Conservation (phyloP, 495 filamentous ascomycete species). For the Trichoderma orchidacearum region DNA sequence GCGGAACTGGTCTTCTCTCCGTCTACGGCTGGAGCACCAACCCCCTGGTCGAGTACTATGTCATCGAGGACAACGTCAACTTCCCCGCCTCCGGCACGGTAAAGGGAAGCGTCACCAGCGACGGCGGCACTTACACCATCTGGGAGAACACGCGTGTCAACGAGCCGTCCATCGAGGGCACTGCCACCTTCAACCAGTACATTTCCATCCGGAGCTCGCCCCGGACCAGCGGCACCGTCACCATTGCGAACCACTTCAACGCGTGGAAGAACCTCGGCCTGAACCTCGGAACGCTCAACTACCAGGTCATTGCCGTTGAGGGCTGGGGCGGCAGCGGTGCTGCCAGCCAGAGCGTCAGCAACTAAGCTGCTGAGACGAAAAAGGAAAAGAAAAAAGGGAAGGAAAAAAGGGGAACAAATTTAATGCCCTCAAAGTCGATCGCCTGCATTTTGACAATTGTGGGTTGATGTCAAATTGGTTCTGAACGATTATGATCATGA, state of each 20-base stretch:
- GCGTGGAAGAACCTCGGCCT: conserved; percentile 42
- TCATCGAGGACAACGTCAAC: conserved; percentile 31
- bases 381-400: too few relatives aligned
- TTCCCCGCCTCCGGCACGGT: conserved; percentile 31
- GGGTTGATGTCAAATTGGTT: too few relatives aligned
- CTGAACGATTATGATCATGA: too few relatives aligned
- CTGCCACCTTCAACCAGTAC: conserved; percentile 47
- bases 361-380: too few relatives aligned
- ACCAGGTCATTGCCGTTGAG: conserved; percentile 40
- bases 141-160: conserved; percentile 38
- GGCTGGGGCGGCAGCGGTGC: conserved; percentile 26
- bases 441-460: too few relatives aligned
- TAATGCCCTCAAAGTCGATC: too few relatives aligned
- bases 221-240: conserved; percentile 35
- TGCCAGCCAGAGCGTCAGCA: conserved; percentile 19
- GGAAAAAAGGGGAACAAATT: too few relatives aligned
- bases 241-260: conserved; percentile 45
- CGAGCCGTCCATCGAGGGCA: conserved; percentile 44
- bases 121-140: conserved; percentile 44
- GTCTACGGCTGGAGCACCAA: conserved; percentile 50
- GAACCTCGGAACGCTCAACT: conserved; percentile 36
- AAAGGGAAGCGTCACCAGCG: conserved; percentile 36
- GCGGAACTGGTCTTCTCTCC: conserved; percentile 8
- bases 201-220: conserved; percentile 39
- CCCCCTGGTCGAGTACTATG: conserved; percentile 53